A percentile compares a stretch with the other conserved stretches of the same genome.
Evolutionary conservation across 352 stramenopile species (phyloP).

Genomic region (Phytophthora kernoviae): DNA sequence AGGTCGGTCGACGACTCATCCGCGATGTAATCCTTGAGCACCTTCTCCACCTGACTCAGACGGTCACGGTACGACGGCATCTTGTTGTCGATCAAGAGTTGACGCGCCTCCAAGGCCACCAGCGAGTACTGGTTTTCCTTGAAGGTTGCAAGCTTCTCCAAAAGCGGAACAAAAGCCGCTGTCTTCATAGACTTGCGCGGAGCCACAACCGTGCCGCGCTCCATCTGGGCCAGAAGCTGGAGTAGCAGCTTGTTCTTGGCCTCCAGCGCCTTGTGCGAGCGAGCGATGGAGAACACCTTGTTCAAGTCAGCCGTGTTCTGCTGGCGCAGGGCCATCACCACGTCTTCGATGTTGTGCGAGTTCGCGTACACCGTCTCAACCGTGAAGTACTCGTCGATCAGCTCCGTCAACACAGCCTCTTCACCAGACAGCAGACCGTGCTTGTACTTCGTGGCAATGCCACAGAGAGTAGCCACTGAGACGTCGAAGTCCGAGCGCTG

Average conservation of each 20-base stretch:
- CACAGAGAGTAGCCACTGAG: slow-evolving; percentile 69
- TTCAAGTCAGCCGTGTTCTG: slow-evolving; percentile 88
- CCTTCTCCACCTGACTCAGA: slow-evolving; percentile 75
- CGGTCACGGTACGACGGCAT: slow-evolving; percentile 95
- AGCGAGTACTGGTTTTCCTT: slow-evolving; percentile 93
- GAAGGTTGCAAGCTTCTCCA: slow-evolving; percentile 89
- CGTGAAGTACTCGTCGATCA: slow-evolving; percentile 84
- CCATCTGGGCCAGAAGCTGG: slow-evolving; percentile 66
- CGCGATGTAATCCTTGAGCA: slow-evolving; percentile 74
- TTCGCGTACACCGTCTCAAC: slow-evolving; percentile 80
- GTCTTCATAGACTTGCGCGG: slow-evolving; percentile 65
- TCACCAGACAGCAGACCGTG: slow-evolving; percentile 70
- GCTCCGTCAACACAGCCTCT: slow-evolving; percentile 65
- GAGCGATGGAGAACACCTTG: slow-evolving; percentile 89
- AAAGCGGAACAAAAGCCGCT: slow-evolving; percentile 74
- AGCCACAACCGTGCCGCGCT: slow-evolving; percentile 33
- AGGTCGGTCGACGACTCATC: slow-evolving; percentile 53
- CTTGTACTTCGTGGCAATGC: slow-evolving; percentile 80
- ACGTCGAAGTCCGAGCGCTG: slow-evolving; percentile 76
- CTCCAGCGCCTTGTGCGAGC: slow-evolving; percentile 91
- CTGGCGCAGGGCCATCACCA: slow-evolving; percentile 88
- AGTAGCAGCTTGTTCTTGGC: slow-evolving; percentile 86
- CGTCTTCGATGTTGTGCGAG: slow-evolving; percentile 83
- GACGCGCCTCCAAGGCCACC: slow-evolving; percentile 93
- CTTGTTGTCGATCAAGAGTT: slow-evolving; percentile 96